These are phyloP conservation scores for Zygosaccharomyces bailii DNA, from an alignment of 805 yeast species.

Conservation along the genomic window DNA sequence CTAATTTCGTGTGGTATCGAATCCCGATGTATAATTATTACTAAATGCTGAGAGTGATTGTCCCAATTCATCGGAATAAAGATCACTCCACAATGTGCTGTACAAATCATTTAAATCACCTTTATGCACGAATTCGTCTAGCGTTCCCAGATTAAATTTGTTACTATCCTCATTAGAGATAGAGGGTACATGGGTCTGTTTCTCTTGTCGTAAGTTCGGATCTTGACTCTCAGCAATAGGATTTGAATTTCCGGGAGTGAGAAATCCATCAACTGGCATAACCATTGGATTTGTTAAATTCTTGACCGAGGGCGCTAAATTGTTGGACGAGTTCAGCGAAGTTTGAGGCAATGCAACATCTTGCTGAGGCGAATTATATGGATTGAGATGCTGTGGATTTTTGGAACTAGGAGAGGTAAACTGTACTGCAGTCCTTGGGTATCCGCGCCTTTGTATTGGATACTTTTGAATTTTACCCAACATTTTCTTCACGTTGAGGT, in stretches of 20 bases:
- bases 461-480: slow-evolving; percentile 13
- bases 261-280: not conserved
- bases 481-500: slow-evolving; percentile 24
- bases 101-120: slow-evolving; percentile 31
- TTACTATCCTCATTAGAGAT: not conserved
- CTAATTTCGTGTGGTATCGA: not conserved
- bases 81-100: slow-evolving; percentile 33
- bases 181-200: not conserved
- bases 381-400: not conserved
- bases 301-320: not conserved
- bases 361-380: not conserved
- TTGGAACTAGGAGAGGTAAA: slow-evolving; percentile 7
- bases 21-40: not conserved
- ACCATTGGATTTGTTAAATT: not conserved
- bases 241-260: not conserved
- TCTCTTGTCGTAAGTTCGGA: not conserved
- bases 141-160: slow-evolving; percentile 28
- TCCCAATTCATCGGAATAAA: slow-evolving; percentile 9
- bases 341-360: not conserved
- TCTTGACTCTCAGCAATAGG: not conserved
- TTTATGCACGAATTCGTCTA: slow-evolving; percentile 33
- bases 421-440: slow-evolving; percentile 14
- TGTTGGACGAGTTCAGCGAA: not conserved
- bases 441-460: slow-evolving; percentile 2
- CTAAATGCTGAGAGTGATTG: slow-evolving; percentile 8